Evolutionary conservation across 2,329 filamentous ascomycete genomes (phyloP).

Genomic region (Arthrobotrys entomopaga): DNA sequence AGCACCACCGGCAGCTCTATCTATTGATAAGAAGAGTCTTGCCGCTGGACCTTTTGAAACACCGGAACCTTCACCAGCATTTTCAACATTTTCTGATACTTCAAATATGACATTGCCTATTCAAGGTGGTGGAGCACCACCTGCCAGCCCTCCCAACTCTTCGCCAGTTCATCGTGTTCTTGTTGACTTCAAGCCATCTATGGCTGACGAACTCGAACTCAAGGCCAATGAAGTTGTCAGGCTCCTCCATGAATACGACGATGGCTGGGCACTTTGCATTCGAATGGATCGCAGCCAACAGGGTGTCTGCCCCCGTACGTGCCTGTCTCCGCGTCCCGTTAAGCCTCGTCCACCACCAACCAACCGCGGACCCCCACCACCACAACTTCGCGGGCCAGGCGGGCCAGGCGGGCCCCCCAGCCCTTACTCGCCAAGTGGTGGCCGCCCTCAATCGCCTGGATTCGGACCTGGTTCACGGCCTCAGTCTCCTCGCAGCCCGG

Average conservation of each 20-base stretch:
- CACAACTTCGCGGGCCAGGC: constrained; percentile 26
- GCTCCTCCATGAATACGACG: constrained; percentile 94
- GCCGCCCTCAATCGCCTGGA: constrained; percentile 47
- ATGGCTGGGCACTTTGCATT: constrained; percentile 96
- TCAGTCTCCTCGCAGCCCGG: constrained; percentile 52
- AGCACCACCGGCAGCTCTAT: constrained; percentile 59
- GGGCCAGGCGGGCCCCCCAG: neutral
- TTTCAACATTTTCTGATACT: constrained; percentile 55
- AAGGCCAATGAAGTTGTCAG: constrained; percentile 84
- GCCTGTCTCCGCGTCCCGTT: constrained; percentile 88
- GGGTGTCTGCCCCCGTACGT: constrained; percentile 92
- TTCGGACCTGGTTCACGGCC: constrained; percentile 44
- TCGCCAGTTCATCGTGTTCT: constrained; percentile 87
- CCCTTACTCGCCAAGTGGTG: constrained; percentile 38
- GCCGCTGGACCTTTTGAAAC: constrained; percentile 60
- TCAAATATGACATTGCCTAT: constrained; percentile 50
- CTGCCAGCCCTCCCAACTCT: constrained; percentile 27
- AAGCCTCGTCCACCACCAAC: constrained; percentile 74
- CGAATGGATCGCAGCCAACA: constrained; percentile 89
- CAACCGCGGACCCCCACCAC: constrained; percentile 37
- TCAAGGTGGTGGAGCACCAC: constrained; percentile 26
- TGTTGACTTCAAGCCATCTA: constrained; percentile 89
- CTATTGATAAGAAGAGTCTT: constrained; percentile 58
- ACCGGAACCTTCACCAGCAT: constrained; percentile 52
- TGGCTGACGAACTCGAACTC: constrained; percentile 90